A percentile compares a stretch with the other conserved stretches of the same genome.
phyloP scores from a whole-genome alignment of 805 yeast species.

The Pichia rugopelliculosa region DNA sequence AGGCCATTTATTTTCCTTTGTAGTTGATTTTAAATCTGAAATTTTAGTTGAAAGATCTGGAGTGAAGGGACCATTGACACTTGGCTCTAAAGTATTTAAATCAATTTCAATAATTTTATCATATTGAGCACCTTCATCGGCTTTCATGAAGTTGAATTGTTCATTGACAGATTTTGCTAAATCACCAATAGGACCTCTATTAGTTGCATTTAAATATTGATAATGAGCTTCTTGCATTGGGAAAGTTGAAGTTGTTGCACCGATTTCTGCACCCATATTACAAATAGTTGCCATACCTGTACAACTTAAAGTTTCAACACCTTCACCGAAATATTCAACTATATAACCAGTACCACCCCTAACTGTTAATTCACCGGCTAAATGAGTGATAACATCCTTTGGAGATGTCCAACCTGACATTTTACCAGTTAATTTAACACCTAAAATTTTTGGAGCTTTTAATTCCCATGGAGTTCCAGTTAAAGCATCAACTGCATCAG shows the following conservation, averaged over 20 bases:
- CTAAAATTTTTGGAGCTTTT: slow-evolving; percentile 92
- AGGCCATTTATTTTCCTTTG: slow-evolving; percentile 88
- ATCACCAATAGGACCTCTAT: slow-evolving; percentile 77
- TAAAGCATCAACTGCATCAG: slow-evolving; percentile 97
- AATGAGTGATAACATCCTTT: slow-evolving; percentile 86
- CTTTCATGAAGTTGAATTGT: slow-evolving; percentile 59
- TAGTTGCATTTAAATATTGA: slow-evolving; percentile 80
- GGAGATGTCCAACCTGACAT: slow-evolving; percentile 96
- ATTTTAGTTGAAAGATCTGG: slow-evolving; percentile 97
- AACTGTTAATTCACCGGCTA: slow-evolving; percentile 92
- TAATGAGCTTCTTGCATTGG: slow-evolving; percentile 90
- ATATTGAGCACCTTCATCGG: slow-evolving; percentile 90
- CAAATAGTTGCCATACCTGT: slow-evolving; percentile 99
- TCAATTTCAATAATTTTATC: slow-evolving; percentile 91
- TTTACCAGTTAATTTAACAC: slow-evolving; percentile 89
- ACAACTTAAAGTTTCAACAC: slow-evolving; percentile 86
- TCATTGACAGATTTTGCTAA: slow-evolving; percentile 62
- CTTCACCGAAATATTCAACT: slow-evolving; percentile 94
- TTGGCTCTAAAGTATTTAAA: slow-evolving; percentile 85
- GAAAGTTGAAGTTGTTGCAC: slow-evolving; percentile 97
- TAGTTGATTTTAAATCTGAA: slow-evolving; percentile 77
- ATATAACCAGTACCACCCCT: slow-evolving; percentile 98
- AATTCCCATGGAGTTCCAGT: slow-evolving; percentile 95
- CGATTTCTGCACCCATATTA: slow-evolving; percentile 99
- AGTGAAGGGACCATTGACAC: slow-evolving; percentile 96